These are phyloP conservation scores for Zymoseptoria brevis DNA, from an alignment of 2,329 filamentous ascomycete species.

Conservation along the genomic window DNA sequence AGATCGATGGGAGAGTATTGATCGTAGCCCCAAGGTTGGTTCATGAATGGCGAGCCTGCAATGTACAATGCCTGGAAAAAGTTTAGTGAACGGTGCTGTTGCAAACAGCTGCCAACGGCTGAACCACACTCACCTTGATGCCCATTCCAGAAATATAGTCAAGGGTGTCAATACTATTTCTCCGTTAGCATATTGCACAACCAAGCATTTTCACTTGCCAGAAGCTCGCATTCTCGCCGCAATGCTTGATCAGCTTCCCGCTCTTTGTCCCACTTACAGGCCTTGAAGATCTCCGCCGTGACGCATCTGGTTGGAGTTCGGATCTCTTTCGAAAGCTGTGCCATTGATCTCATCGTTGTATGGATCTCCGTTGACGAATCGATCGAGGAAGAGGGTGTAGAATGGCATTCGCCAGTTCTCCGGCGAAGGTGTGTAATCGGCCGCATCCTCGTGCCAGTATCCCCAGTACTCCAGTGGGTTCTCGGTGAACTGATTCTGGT, in stretches of 20 bases:
- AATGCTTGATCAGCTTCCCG: neutral
- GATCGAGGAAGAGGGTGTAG: constrained; percentile 56
- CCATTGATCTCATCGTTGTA: constrained; percentile 55
- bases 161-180: constrained; percentile 43
- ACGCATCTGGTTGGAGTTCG: constrained; percentile 53
- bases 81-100: neutral
- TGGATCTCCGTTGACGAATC: constrained; percentile 58
- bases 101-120: neutral
- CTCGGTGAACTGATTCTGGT: constrained; percentile 47
- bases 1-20: constrained; percentile 49
- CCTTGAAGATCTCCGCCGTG: constrained; percentile 52
- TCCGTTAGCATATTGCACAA: neutral
- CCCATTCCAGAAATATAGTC: constrained; percentile 59
- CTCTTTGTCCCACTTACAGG: constrained; percentile 26
- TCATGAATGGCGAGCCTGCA: constrained; percentile 55
- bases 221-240: neutral
- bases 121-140: constrained; percentile 30
- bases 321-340: constrained; percentile 54
- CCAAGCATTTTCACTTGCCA: neutral
- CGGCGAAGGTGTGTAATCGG: constrained; percentile 45
- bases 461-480: constrained; percentile 51
- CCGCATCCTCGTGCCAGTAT: constrained; percentile 31
- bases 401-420: constrained; percentile 56
- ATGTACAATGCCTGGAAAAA: constrained; percentile 48
- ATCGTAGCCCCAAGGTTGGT: constrained; percentile 55